A percentile compares a stretch with the other conserved stretches of the same genome.
Evolutionary conservation across 2,329 filamentous ascomycete genomes (phyloP).

Genomic region (Colletotrichum scovillei): DNA sequence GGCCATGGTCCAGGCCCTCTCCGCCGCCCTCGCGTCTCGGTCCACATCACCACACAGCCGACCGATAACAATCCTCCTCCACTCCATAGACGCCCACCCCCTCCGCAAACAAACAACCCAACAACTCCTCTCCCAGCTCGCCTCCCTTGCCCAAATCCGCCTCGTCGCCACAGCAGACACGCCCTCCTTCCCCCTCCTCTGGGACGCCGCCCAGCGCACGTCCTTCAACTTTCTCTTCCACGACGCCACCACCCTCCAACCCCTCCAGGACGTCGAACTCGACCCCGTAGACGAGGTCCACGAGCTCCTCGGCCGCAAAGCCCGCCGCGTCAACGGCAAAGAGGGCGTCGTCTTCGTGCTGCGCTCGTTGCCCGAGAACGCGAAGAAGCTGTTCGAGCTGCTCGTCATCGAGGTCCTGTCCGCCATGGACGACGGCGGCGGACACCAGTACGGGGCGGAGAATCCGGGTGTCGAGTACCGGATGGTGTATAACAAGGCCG

Average conservation of each 20-base stretch:
- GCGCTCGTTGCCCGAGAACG: conserved; percentile 91
- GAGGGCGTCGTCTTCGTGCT: conserved; percentile 94
- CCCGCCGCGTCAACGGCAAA: conserved; percentile 83
- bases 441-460: conserved; percentile 55
- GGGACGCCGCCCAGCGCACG: conserved; percentile 87
- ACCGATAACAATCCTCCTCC: conserved; percentile 76
- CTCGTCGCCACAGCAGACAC: conserved; percentile 88
- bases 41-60: conserved; percentile 48
- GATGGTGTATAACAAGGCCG: conserved; percentile 92
- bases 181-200: conserved; percentile 87
- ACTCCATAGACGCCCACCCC: conserved; percentile 85
- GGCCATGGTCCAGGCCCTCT: conserved; percentile 75
- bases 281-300: conserved; percentile 93
- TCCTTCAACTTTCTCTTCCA: conserved; percentile 91
- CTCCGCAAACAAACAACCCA: conserved; percentile 80
- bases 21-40: conserved; percentile 65
- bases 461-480: conserved; percentile 87
- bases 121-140: conserved; percentile 79
- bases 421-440: conserved; percentile 71
- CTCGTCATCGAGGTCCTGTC: conserved; percentile 87
- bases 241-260: conserved; percentile 89
- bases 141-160: conserved; percentile 76
- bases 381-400: conserved; percentile 85
- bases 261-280: conserved; percentile 73
- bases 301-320: conserved; percentile 83